Evolutionary conservation across 2,329 filamentous ascomycete species (phyloP).

Genomic region (Fragosphaeria purpurea): DNA sequence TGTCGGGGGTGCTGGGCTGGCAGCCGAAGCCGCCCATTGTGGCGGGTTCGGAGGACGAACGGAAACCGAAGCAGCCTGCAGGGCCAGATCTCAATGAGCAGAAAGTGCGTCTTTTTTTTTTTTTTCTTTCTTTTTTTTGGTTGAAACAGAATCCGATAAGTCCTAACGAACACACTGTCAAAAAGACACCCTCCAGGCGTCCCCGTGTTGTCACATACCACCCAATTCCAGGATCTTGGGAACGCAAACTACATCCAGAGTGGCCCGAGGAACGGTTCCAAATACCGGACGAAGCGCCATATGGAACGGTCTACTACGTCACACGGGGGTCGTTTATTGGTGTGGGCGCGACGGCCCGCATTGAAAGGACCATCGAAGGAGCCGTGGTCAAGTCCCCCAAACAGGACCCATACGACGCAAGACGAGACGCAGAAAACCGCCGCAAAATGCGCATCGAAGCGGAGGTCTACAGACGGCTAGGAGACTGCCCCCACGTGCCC

Average conservation of each 20-base stretch:
- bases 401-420: background rate
- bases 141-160: too few relatives aligned
- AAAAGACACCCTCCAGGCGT: background rate
- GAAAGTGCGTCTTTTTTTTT: too few relatives aligned
- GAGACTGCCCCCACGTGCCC: background rate
- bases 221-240: background rate
- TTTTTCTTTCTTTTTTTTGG: too few relatives aligned
- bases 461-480: background rate
- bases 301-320: conserved; percentile 1
- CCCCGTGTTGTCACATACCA: background rate
- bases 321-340: background rate
- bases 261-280: background rate
- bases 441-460: background rate
- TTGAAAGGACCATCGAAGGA: background rate
- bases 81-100: too few relatives aligned
- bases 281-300: background rate
- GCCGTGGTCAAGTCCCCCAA: background rate
- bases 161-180: too few relatives aligned
- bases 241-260: background rate
- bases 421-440: background rate
- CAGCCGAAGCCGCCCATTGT: too few relatives aligned
- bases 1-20: too few relatives aligned
- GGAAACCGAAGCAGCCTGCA: too few relatives aligned
- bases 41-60: too few relatives aligned
- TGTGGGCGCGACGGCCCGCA: background rate